These are phyloP conservation scores for Chenopodium berlandieri DNA, from an alignment of 148 eudicot genomes.

Conservation along the genomic window DNA sequence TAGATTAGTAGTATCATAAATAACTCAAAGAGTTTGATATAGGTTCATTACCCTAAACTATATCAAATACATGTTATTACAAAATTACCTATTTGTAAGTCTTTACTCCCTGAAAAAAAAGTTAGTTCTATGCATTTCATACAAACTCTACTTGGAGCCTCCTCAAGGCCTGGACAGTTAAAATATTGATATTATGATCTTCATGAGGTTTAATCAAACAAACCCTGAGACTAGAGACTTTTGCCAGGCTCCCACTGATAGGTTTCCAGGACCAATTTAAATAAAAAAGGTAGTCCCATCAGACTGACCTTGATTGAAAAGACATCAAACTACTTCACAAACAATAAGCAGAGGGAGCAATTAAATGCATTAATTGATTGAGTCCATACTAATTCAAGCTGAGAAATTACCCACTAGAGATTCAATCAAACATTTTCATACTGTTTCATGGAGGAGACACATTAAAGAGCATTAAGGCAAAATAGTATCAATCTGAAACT, in stretches of 20 bases:
- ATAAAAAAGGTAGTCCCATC: background rate
- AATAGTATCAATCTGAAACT: constrained; percentile 23
- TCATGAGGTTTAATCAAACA: background rate
- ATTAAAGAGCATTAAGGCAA: background rate
- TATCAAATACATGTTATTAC: too few relatives aligned
- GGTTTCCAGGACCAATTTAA: background rate
- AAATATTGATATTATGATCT: background rate
- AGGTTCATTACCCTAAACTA: too few relatives aligned
- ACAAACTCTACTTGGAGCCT: background rate
- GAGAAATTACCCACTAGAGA: background rate
- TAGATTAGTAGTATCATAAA: too few relatives aligned
- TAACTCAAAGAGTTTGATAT: too few relatives aligned
- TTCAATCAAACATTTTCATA: background rate
- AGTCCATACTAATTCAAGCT: background rate
- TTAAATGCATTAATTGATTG: background rate
- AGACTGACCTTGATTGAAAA: background rate
- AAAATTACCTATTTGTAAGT: too few relatives aligned
- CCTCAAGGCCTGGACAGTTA: background rate
- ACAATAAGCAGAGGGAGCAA: background rate
- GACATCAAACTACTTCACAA: background rate
- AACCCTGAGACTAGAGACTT: background rate
- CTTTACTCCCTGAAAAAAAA: too few relatives aligned
- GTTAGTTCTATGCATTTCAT: background rate
- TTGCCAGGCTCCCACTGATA: background rate
- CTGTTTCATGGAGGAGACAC: background rate